phyloP scores from a whole-genome alignment of 495 filamentous ascomycete species.

The Talaromyces wortmannii region DNA sequence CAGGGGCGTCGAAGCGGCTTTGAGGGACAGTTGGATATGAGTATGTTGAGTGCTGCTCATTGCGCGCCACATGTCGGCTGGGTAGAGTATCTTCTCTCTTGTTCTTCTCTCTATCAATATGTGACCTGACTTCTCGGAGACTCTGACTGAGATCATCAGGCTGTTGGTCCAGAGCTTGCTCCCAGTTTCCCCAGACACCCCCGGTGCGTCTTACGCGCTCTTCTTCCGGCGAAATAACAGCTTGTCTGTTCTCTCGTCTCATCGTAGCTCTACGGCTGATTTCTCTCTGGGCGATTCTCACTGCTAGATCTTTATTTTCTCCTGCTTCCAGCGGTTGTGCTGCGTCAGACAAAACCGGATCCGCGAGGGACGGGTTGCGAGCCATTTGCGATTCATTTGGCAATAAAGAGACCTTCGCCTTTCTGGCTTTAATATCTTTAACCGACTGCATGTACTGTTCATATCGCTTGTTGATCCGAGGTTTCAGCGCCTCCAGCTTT shows the following conservation, averaged over 20 bases:
- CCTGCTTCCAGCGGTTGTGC: slow-evolving; percentile 56
- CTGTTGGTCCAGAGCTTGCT: slow-evolving; percentile 21
- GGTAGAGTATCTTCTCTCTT: background rate
- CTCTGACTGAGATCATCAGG: slow-evolving; percentile 35
- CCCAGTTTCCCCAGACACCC: slow-evolving; percentile 60
- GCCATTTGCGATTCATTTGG: slow-evolving; percentile 4
- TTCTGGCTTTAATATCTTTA: slow-evolving; percentile 35
- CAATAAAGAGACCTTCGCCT: slow-evolving; percentile 9
- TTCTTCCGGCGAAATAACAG: slow-evolving; percentile 47
- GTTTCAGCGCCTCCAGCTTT: slow-evolving; percentile 59
- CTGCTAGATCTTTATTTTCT: slow-evolving; percentile 69
- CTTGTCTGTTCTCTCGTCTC: slow-evolving; percentile 45
- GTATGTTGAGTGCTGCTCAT: slow-evolving; percentile 20
- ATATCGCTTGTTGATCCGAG: slow-evolving; percentile 59
- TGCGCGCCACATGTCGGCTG: slow-evolving; percentile 2
- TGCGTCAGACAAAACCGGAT: slow-evolving; percentile 32
- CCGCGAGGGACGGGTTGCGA: slow-evolving; percentile 16
- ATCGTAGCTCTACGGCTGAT: slow-evolving; percentile 59
- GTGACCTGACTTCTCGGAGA: slow-evolving; percentile 35
- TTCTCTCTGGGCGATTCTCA: slow-evolving; percentile 69
- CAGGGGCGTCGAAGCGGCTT: slow-evolving; percentile 16
- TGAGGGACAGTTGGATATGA: slow-evolving; percentile 51
- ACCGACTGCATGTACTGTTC: slow-evolving; percentile 52
- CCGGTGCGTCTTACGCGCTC: slow-evolving; percentile 50
- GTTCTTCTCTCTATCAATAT: slow-evolving; percentile 20